Conservation (phyloP, 2,329 filamentous ascomycete genomes). For the Colletotrichum abscissum region DNA sequence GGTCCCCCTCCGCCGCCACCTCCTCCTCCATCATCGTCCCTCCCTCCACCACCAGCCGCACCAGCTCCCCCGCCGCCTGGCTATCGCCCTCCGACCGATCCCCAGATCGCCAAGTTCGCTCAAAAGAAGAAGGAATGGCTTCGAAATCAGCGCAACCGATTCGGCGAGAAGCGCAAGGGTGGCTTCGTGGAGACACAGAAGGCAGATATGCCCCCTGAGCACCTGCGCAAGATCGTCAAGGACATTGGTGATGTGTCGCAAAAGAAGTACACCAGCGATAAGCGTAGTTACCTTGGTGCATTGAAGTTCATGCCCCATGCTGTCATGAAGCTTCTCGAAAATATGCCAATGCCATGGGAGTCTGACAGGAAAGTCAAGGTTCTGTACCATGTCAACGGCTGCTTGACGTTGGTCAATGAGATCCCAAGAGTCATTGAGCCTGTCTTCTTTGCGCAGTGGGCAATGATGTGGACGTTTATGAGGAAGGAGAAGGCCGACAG, state of each 20-base stretch:
- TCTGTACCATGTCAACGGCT: slow-evolving; percentile 97
- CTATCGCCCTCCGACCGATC: slow-evolving; percentile 82
- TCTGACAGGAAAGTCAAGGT: slow-evolving; percentile 96
- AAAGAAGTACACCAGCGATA: slow-evolving; percentile 99
- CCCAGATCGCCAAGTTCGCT: slow-evolving; percentile 91
- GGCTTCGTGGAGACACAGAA: slow-evolving; percentile 99
- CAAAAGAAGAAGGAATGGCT: slow-evolving; percentile 99
- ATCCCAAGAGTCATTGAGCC: slow-evolving; percentile 96
- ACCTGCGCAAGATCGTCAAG: slow-evolving; percentile 96
- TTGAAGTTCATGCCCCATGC: slow-evolving; percentile 99
- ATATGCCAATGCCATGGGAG: slow-evolving; percentile 99
- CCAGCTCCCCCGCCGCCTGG: slow-evolving; percentile 84
- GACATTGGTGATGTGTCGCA: slow-evolving; percentile 99
- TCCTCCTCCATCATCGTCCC: slow-evolving; percentile 66
- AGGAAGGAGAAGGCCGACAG: slow-evolving; percentile 96
- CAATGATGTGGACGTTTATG: slow-evolving; percentile 99
- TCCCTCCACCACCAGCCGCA: slow-evolving; percentile 68
- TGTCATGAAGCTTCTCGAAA: slow-evolving; percentile 95
- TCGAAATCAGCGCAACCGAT: slow-evolving; percentile 88
- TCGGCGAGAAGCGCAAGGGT: slow-evolving; percentile 95
- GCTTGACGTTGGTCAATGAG: slow-evolving; percentile 96
- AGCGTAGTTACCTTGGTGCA: slow-evolving; percentile 95
- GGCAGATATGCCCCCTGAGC: slow-evolving; percentile 97
- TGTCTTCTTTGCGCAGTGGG: slow-evolving; percentile 98
- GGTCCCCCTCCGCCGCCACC: slow-evolving; percentile 58